These are phyloP conservation scores for Gynochthodes officinalis DNA, from an alignment of 257 asterid species.

Conservation along the genomic window DNA sequence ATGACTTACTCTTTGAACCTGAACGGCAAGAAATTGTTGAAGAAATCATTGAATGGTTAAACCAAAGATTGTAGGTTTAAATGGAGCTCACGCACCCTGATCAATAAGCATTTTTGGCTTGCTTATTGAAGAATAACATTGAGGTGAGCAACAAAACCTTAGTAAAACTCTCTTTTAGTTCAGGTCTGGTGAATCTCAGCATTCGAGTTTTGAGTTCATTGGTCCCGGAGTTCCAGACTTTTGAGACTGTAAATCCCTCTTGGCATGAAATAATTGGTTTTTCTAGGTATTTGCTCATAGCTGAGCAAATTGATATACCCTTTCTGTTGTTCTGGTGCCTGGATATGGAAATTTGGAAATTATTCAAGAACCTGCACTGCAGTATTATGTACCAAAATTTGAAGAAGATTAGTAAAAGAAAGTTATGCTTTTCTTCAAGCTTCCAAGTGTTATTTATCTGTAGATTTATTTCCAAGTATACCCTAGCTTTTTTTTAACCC, in stretches of 20 bases:
- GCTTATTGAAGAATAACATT: not conserved
- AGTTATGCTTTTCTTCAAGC: no score
- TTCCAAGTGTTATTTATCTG: no score
- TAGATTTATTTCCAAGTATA: no score
- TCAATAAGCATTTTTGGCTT: not conserved
- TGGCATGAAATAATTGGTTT: not conserved
- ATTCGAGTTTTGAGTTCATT: not conserved
- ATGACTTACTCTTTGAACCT: constrained; percentile 82
- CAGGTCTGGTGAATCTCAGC: constrained; percentile 6
- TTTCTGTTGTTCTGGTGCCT: not conserved
- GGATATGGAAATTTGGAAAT: not conserved
- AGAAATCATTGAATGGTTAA: constrained; percentile 66
- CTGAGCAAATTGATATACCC: not conserved
- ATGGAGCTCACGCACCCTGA: not conserved
- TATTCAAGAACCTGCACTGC: no score
- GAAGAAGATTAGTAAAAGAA: not conserved
- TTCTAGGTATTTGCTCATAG: not conserved
- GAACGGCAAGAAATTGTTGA: constrained; percentile 64
- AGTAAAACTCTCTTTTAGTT: not conserved
- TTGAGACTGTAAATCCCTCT: not conserved
- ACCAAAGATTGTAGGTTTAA: constrained; percentile 37
- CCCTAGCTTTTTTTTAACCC: no score
- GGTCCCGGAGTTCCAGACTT: not conserved
- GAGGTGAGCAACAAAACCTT: not conserved
- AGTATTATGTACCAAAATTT: not conserved